Percentiles rank a stretch among this genome's conserved stretches.
Evolutionary conservation across 805 yeast genomes (phyloP).

Genomic region (Schwanniomyces vanrijiae): DNA sequence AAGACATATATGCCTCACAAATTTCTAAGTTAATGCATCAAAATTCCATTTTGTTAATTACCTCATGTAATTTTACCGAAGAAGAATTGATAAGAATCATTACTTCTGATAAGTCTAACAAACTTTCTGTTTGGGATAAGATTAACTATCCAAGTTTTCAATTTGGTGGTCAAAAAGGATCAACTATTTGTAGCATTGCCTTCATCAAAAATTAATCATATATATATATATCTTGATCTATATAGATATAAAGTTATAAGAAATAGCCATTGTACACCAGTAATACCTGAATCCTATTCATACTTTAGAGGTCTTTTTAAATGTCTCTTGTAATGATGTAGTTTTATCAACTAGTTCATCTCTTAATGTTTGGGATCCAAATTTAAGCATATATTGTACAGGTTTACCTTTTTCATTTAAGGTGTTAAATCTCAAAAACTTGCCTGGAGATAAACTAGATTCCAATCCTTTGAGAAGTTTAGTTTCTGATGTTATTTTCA

Average conservation of each 20-base stretch:
- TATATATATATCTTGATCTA: not conserved
- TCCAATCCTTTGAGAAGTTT: constrained; percentile 78
- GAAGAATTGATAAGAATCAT: constrained; percentile 63
- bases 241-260: not conserved
- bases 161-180: constrained; percentile 88
- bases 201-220: constrained; percentile 44
- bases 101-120: constrained; percentile 39
- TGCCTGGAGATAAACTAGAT: constrained; percentile 80
- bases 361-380: constrained; percentile 62
- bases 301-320: constrained; percentile 1
- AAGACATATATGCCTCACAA: constrained; percentile 61
- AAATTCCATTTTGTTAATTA: constrained; percentile 66
- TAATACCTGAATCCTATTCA: not conserved
- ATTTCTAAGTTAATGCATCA: constrained; percentile 55
- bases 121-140: constrained; percentile 58
- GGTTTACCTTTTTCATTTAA: constrained; percentile 66
- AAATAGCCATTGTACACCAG: constrained; percentile 1
- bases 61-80: constrained; percentile 93
- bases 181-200: constrained; percentile 85
- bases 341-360: constrained; percentile 56
- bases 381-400: constrained; percentile 78
- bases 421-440: constrained; percentile 74
- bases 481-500: constrained; percentile 61
- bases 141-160: constrained; percentile 79
- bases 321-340: constrained; percentile 27